Evolutionary conservation across 164 flowering plant species (phyloP), one percentile per base, ranked within the genome.

Genomic region (Liquidambar formosana): DNA sequence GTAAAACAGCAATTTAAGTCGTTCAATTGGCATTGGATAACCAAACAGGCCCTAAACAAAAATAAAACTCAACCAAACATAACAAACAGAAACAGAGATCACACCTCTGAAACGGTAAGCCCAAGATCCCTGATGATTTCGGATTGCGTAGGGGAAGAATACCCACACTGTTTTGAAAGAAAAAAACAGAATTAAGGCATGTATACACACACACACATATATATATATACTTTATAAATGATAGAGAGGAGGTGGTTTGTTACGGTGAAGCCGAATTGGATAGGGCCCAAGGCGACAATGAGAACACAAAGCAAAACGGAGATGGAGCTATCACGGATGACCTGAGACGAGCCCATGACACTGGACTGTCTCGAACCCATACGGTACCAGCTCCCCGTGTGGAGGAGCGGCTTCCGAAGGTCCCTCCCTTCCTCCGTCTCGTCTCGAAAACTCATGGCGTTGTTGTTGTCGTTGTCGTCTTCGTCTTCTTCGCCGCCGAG

Each of bases 231-330:
- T 6, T 6, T 27, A 46, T 8, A 10, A 61, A 53, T 28, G 5
- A 52, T 46, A 43, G 56, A 47, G 21, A 51, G 12, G 70, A 25
- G 46, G 3, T 2, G 25, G 52, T 0, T 23, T 38, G 54, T 28
- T 78, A 92, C 97, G 5, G 97, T 92, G 82, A 89, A 94, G 5
- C 98, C 98, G 71, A 89, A 92, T 64, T 94, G 98, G 75, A 94
- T 85, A 0, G 97, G 97, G 43, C 98, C 96, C 49, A 94, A 67
- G 33, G 96, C 92, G 57, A 89, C 97, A 68, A 94, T 86, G 66
- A 86, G 81, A 58, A 93, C 97, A 71, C 98, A 94, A 19, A 81
- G 64, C 44, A 86, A 68, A 38, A 92, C 92, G 52, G 98, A 94
- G 58, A 94, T 60, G 48, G 97, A 83, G 45, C 78, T 64, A 5